Percentiles rank a stretch among this genome's conserved stretches.
phyloP scores from a whole-genome alignment of 768 basidiomycete species.

The Suillus brevipes region DNA sequence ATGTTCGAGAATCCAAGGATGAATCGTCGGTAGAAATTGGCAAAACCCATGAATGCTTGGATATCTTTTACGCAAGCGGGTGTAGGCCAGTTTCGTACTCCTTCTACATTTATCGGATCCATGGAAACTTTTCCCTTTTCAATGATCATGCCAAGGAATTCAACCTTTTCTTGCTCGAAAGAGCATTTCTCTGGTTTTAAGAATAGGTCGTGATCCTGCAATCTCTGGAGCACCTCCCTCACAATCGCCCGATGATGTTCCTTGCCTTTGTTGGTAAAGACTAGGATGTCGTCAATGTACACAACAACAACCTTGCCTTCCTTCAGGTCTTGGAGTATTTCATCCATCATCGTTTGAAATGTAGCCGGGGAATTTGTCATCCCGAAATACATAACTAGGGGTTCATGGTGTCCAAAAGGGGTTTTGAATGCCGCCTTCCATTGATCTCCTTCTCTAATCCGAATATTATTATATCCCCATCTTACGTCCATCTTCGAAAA shows the following conservation, averaged over 20 bases:
- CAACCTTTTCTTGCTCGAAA: constrained; percentile 26
- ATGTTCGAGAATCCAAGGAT: constrained; percentile 30
- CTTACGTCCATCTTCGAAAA: constrained; percentile 9
- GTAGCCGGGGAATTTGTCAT: constrained; percentile 37
- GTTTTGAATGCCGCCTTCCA: constrained; percentile 44
- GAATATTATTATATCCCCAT: not conserved
- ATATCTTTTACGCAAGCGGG: constrained; percentile 21
- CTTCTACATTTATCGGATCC: constrained; percentile 35
- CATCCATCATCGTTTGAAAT: constrained; percentile 38
- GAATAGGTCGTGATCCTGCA: constrained; percentile 35
- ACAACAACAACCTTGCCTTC: constrained; percentile 36
- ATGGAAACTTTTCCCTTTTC: constrained; percentile 22
- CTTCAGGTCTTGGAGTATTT: constrained; percentile 33
- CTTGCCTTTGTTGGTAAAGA: constrained; percentile 23
- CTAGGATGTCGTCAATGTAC: constrained; percentile 47
- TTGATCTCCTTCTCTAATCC: constrained; percentile 41
- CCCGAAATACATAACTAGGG: constrained; percentile 40
- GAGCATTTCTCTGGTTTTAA: constrained; percentile 40
- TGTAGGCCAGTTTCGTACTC: constrained; percentile 30
- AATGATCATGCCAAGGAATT: constrained; percentile 36
- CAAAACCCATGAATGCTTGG: constrained; percentile 28
- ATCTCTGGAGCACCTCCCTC: constrained; percentile 24
- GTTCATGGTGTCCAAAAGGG: constrained; percentile 39
- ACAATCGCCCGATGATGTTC: constrained; percentile 19
- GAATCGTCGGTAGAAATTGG: constrained; percentile 33